Base-by-base conservation (phyloP, 441 rosid species). In the Capsella rubella region DNA sequence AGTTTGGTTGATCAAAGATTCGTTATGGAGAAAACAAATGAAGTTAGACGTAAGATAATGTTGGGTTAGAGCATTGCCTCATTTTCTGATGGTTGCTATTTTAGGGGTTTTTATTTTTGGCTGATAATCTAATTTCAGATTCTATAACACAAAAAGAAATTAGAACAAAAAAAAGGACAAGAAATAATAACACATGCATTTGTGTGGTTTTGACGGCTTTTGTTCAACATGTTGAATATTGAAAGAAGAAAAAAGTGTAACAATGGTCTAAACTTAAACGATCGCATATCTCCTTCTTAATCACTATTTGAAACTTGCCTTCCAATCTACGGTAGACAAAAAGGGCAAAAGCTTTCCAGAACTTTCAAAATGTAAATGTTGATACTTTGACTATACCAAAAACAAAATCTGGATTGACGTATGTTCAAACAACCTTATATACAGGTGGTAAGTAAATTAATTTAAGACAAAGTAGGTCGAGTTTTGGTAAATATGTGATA, bases 91-190 rank as follows among this genome's bases (percentile, higher is more conserved):
- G 80, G 64, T 65, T 12, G 43, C 42, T 59, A 66, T 77, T 77
- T 59, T 58, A 32, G 49, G 49, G 59, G 58, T 76, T 64, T 64
- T 64, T 71, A 77, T 77, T 71, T 77, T 77, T 64, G 77, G 80
- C 10, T 40, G 34, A 65, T 77, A 15, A 4, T 50, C 80, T 76
- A 76, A 70, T 70, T 76, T 76, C 71, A 64, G 75, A 49, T 55
- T 50, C 64, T 39, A 39, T 60, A 61, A 50, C 37, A 59, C 66
- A 27, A 3, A n/a, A n/a, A 67, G 31, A 34, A 14, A 52, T 5
- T 32, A 32, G 6, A 21, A 40, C 13, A 39, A 6, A 37, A 37
- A 37, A 11, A 37, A 21, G 25, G 25, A 21, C 2, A 16, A 37
- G 3, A 25, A 65, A 35, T 2, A n/a, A 55, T 43, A 1, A 56